phyloP scores from a whole-genome alignment of 2,329 filamentous ascomycete species.

The Aspergillus flavus region DNA sequence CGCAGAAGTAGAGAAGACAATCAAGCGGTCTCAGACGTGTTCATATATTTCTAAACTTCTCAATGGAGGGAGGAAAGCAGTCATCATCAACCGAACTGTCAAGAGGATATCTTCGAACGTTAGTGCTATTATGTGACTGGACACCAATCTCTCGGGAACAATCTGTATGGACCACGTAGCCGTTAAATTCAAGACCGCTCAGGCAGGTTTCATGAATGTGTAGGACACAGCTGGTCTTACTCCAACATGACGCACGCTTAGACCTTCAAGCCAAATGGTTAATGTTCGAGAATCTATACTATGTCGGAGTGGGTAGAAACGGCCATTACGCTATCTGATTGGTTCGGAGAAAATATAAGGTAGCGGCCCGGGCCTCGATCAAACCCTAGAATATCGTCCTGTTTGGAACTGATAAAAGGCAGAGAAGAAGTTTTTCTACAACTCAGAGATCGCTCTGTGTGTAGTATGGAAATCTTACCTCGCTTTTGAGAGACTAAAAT shows the following conservation, averaged over 20 bases:
- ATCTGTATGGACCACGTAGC: not conserved
- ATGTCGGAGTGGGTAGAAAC: not conserved
- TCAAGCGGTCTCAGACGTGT: not conserved
- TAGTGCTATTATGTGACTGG: not conserved
- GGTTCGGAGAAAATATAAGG: not conserved
- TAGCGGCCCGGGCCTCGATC: not conserved
- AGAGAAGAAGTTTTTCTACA: not conserved
- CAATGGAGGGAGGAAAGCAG: not conserved
- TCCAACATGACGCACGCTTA: not conserved
- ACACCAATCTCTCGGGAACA: not conserved
- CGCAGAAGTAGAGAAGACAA: not conserved
- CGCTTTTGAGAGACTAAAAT: not conserved
- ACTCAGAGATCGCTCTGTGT: not conserved
- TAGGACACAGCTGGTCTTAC: not conserved
- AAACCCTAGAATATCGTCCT: not conserved
- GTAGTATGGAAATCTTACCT: not conserved
- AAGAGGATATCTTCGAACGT: not conserved
- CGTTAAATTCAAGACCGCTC: not conserved
- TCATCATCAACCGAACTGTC: not conserved
- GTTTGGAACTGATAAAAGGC: too few species aligned
- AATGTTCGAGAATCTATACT: not conserved
- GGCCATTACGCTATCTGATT: not conserved
- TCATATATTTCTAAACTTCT: not conserved
- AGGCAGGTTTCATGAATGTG: not conserved
- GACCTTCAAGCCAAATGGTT: not conserved